Evolutionary conservation across 2,329 filamentous ascomycete genomes (phyloP).

Genomic region (Cladosporium colombiae): DNA sequence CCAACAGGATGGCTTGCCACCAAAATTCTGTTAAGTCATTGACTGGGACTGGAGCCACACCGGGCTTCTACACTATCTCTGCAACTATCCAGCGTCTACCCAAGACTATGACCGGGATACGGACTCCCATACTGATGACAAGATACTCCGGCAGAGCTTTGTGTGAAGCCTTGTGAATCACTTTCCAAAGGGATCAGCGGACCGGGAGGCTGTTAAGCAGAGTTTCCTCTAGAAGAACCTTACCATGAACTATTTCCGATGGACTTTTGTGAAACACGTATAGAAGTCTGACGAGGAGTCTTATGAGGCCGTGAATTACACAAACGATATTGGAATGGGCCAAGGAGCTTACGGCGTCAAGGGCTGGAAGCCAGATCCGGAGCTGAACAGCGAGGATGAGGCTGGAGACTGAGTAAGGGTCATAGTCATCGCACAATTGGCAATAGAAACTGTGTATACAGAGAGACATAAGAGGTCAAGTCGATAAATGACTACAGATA

Average conservation of each 20-base stretch:
- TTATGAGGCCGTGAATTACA: background rate
- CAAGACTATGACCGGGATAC: background rate
- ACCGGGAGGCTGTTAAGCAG: constrained; percentile 12
- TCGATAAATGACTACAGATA: too few species aligned
- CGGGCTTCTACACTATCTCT: constrained; percentile 22
- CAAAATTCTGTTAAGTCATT: constrained; percentile 19
- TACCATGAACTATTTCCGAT: background rate
- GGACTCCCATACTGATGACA: constrained; percentile 5
- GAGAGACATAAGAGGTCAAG: too few species aligned
- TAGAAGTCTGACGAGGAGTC: background rate
- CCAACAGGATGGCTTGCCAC: background rate
- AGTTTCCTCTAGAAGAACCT: constrained; percentile 21
- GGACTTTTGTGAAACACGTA: background rate
- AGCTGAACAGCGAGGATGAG: background rate
- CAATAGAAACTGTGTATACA: too few species aligned
- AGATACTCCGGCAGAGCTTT: constrained; percentile 21
- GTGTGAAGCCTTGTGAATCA: background rate
- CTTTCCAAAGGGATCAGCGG: constrained; percentile 8
- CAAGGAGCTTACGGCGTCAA: background rate
- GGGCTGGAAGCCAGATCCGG: background rate
- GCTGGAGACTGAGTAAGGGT: too few species aligned
- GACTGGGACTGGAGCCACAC: constrained; percentile 26
- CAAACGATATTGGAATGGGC: background rate
- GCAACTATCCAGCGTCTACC: constrained; percentile 24
- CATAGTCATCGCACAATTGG: too few species aligned